Evolutionary conservation across 169 alveolate genomes (phyloP).

Genomic region (Haemoproteus tartakovskyi): DNA sequence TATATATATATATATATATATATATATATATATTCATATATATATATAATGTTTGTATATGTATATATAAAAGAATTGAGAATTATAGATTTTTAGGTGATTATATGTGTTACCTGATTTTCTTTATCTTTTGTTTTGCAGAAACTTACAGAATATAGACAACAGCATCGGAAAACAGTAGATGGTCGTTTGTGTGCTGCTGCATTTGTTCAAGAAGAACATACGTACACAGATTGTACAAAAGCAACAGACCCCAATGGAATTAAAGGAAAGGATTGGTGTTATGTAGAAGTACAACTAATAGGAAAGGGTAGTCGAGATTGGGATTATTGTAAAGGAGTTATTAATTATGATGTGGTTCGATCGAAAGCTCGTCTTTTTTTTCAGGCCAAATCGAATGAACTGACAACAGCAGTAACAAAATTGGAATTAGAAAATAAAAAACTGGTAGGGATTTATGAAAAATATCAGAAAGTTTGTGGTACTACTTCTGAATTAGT

Average conservation of each 20-base stretch:
- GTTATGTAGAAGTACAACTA: conserved; percentile 89
- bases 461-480: conserved; percentile 60
- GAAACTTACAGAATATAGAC: conserved; percentile 88
- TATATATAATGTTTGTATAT: background rate
- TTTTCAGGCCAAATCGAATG: conserved; percentile 48
- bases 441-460: conserved; percentile 39
- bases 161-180: conserved; percentile 87
- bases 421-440: conserved; percentile 33
- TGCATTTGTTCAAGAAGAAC: conserved; percentile 88
- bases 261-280: conserved; percentile 85
- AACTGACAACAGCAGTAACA: conserved; percentile 25
- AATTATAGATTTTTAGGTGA: too few species aligned
- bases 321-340: conserved; percentile 89
- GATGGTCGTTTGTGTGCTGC: conserved; percentile 90
- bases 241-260: conserved; percentile 88
- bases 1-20: conserved; percentile 1
- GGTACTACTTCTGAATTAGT: conserved; percentile 71
- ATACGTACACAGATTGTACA: conserved; percentile 88
- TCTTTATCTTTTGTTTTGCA: conserved; percentile 12
- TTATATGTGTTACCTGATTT: background rate
- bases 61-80: too few species aligned
- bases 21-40: background rate
- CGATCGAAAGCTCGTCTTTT: conserved; percentile 75
- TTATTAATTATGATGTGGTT: conserved; percentile 77
- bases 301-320: conserved; percentile 87